Conservation (phyloP, 768 basidiomycete species). For the Suillus variegatus region DNA sequence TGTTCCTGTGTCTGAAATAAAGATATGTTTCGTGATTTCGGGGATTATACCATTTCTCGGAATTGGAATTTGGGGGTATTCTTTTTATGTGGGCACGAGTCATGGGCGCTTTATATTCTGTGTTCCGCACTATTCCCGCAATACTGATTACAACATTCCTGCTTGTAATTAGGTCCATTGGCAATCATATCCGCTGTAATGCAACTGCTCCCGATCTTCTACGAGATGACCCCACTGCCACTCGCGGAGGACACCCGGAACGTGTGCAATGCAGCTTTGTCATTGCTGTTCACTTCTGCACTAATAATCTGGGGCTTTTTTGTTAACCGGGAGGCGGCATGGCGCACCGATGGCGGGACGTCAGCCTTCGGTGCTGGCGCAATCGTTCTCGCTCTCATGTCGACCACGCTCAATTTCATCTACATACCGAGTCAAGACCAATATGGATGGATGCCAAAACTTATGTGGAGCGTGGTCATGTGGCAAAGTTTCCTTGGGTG, state of each 20-base stretch:
- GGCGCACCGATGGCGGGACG: conserved; percentile 96
- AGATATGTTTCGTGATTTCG: neutral
- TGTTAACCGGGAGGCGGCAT: conserved; percentile 88
- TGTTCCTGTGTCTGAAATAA: neutral
- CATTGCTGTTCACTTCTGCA: conserved; percentile 87
- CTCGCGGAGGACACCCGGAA: conserved; percentile 81
- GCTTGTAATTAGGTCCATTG: conserved; percentile 60
- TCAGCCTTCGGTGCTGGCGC: conserved; percentile 91
- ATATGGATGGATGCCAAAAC: conserved; percentile 87
- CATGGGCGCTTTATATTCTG: neutral
- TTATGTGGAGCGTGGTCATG: conserved; percentile 89
- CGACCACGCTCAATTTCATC: conserved; percentile 84
- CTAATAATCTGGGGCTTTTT: conserved; percentile 93
- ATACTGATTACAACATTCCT: neutral
- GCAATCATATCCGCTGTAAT: conserved; percentile 83
- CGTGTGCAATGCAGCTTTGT: conserved; percentile 95
- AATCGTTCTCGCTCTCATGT: conserved; percentile 76
- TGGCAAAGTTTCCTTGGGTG: conserved; percentile 98
- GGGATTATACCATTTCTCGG: neutral
- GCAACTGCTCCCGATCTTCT: conserved; percentile 73
- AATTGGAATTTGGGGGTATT: neutral
- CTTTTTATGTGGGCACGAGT: neutral
- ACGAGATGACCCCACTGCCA: conserved; percentile 37
- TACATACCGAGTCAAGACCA: conserved; percentile 84
- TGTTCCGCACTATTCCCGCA: neutral